phyloP scores from a whole-genome alignment of 305 asterid genomes.

The Ilex paraguariensis region DNA sequence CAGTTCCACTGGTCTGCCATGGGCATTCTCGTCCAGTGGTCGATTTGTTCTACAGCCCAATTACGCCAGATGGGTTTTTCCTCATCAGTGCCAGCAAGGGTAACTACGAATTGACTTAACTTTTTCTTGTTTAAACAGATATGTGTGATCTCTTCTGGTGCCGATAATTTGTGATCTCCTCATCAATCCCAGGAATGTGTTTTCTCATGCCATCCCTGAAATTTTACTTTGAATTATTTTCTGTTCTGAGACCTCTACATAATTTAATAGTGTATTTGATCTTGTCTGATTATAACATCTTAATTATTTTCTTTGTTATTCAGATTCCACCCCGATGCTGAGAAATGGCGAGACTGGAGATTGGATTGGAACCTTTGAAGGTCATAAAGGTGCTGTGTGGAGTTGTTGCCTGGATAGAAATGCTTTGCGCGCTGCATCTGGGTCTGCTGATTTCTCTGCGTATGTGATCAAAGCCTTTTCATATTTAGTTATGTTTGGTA shows the following conservation, averaged over 20 bases:
- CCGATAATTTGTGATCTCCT: background rate
- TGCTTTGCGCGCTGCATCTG: constrained; percentile 37
- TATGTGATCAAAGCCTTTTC: constrained; percentile 13
- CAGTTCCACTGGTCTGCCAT: constrained; percentile 37
- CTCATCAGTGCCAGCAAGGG: constrained; percentile 49
- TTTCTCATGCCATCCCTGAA: too few relatives aligned
- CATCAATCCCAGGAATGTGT: too few relatives aligned
- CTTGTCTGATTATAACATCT: background rate
- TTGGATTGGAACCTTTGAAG: constrained; percentile 39
- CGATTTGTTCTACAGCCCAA: constrained; percentile 40
- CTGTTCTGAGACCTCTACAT: background rate
- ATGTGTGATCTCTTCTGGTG: background rate
- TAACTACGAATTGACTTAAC: constrained; percentile 4
- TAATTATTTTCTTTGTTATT: background rate
- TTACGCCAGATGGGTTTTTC: constrained; percentile 40
- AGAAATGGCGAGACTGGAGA: constrained; percentile 39
- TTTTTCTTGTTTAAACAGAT: background rate
- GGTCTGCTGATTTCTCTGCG: constrained; percentile 36
- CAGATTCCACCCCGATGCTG: constrained; percentile 37
- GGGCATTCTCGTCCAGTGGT: constrained; percentile 46
- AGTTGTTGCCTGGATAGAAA: constrained; percentile 37
- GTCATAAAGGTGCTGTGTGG: constrained; percentile 41
- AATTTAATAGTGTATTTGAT: background rate
- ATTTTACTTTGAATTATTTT: too few relatives aligned
- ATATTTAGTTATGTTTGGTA: background rate